Evolutionary conservation across 768 basidiomycete genomes (phyloP), one percentile per base, ranked within the genome.

Genomic region (Suillus brevipes): DNA sequence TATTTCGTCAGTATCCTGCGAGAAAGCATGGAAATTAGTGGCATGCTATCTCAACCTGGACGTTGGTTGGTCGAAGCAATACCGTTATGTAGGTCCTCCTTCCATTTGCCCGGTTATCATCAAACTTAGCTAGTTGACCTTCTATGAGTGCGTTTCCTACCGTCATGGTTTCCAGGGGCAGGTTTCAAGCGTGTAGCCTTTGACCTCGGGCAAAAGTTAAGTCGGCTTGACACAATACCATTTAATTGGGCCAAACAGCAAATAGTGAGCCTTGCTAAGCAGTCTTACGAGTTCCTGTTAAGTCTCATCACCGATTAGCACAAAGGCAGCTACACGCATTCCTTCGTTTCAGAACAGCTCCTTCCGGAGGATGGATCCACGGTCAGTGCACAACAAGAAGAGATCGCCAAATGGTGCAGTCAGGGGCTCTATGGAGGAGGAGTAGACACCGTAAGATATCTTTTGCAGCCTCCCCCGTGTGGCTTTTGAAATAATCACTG

Each of bases 391-490:
- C 23, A 71, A 23, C 31, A 58, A 18, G 64, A 66, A 25, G 72
- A 71, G 4, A 61, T 42, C 40, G 49, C 69, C 0, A 73, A 71
- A 47, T 73, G 70, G 72, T 40, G 37, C 57, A 57, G 50, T 70
- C 31, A 13, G 63, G 6, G 47, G n/a, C 14, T 63, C 66, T 9
- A 38, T 67, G 53, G 63, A 71, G 74, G 68, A 25, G 74, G 74
- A 20, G 65, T 56, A 1, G 75, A 75, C 40, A 72, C 74, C 49
- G 75, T 75, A 57, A 42, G 65, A 28, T 58, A 20, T n/a, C 28
- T 61, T 58, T 42, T 62, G 18, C 28, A 62, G 18, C 2, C 23
- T 14, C 45, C 13, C 28, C 2, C 7, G 6, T 52, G 36, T 52
- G 28, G 28, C 12, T 53, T 42, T n/a, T 42, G 8, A 45, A 23